Percentiles rank a stretch among this genome's conserved stretches.
These are phyloP conservation scores for Apiospora arundinis DNA, from an alignment of 2,329 filamentous ascomycete species.

Conservation along the genomic window DNA sequence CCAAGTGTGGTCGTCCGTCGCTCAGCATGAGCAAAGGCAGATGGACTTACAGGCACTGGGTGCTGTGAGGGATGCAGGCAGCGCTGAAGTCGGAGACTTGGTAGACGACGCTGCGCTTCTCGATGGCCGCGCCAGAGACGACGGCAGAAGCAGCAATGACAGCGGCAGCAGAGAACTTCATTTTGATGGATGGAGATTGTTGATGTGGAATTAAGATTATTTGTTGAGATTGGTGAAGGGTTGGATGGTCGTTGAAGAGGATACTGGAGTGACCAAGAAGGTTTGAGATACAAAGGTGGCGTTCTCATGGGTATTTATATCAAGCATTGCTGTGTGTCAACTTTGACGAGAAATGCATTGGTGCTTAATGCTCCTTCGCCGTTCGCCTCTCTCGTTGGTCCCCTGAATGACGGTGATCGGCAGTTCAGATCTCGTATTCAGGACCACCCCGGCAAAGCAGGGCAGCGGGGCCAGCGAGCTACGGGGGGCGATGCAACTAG, in stretches of 20 bases:
- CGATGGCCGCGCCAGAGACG: slow-evolving; percentile 4
- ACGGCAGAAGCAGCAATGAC: background rate
- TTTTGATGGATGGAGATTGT: background rate
- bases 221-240: background rate
- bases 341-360: background rate
- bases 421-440: slow-evolving; percentile 14
- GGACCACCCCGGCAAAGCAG: background rate
- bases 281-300: background rate
- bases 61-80: slow-evolving; percentile 12
- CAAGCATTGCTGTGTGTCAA: background rate
- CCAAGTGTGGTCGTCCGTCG: no score
- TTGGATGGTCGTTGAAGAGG: background rate
- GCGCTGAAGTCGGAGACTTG: slow-evolving; percentile 14
- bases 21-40: background rate
- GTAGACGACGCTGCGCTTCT: slow-evolving; percentile 13
- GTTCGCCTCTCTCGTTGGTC: background rate
- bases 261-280: background rate
- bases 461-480: background rate
- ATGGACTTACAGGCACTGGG: slow-evolving; percentile 9
- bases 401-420: slow-evolving; percentile 12
- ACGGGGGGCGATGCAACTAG: background rate
- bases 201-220: background rate
- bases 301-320: background rate
- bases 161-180: slow-evolving; percentile 3
- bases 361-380: background rate